Evolutionary conservation across 2,329 filamentous ascomycete genomes (phyloP), one percentile per base, ranked within the genome.

Genomic region (Alternaria sp.): DNA sequence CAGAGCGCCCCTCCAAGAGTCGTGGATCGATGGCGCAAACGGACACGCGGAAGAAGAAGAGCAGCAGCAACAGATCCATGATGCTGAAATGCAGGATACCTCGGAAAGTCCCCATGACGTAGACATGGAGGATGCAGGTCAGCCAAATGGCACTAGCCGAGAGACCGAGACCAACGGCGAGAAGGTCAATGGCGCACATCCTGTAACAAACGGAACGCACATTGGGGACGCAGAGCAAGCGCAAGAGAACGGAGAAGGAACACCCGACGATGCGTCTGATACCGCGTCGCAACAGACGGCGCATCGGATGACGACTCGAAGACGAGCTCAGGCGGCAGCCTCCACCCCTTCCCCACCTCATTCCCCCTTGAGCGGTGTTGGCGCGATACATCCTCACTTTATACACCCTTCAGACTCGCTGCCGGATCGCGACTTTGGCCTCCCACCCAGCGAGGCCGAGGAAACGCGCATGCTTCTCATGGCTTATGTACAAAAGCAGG

Each of bases 401-500:
- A 78, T 88, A 43, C 86, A 89, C 36, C 90, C 92, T 0, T 74
- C 80, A 26, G 81, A 86, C 32, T 86, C 87, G 24, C 83, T 85
- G 54, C 85, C 89, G 2, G 89, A 94, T 74, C 85, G 89, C 56
- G 88, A 93, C 73, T 81, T 91, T 39, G 90, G 90, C 2, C 85
- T 96, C 3, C 91, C 91, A 0, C 83, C 88, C 18, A 79, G 83
- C 26, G 92, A 95, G 79, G 92, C 92, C 1, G 91, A 94, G 65
- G 91, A 95, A 61, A 88, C 92, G 43, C 88, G 92, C 59, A 86
- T 89, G 58, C 79, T 93, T 18, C 83, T 95, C 49, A 86, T 92
- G 65, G 81, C 92, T 11, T 94, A 92, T 74, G 88, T 94, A 26
- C 92, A 94, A 71, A 94, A 94, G 77, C 92, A 95, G 73, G 92